A percentile compares a stretch with the other conserved stretches of the same genome.
phyloP scores from a whole-genome alignment of 352 stramenopile genomes.

The Globisporangium solare region DNA sequence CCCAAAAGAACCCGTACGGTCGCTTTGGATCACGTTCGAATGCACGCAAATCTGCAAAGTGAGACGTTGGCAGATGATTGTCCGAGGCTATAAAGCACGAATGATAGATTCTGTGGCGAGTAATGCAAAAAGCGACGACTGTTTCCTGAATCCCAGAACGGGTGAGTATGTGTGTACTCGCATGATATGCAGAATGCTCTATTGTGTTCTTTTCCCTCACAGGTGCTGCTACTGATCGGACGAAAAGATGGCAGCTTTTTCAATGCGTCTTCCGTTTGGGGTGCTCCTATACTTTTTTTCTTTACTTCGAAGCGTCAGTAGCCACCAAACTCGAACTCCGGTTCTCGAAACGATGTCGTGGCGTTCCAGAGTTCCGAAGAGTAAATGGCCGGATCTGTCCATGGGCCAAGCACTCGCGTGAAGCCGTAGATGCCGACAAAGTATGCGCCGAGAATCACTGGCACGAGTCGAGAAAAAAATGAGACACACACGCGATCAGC shows the following conservation, averaged over 20 bases:
- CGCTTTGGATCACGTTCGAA: constrained; percentile 5
- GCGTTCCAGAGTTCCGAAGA: constrained; percentile 78
- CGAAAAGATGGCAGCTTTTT: too few species aligned
- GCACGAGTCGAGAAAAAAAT: not conserved
- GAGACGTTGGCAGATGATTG: not conserved
- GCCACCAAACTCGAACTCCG: constrained; percentile 34
- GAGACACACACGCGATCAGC: not conserved
- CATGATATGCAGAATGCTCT: constrained; percentile 10
- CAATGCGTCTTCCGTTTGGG: not conserved
- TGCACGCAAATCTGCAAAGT: constrained; percentile 10
- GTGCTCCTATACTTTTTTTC: not conserved
- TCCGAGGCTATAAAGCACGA: not conserved
- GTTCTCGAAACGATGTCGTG: constrained; percentile 42
- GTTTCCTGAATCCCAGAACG: not conserved
- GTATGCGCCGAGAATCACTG: constrained; percentile 77
- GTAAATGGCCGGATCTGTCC: constrained; percentile 80
- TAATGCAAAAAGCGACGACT: not conserved
- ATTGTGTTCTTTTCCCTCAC: constrained; percentile 1
- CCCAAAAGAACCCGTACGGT: constrained; percentile 1
- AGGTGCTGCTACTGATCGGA: not conserved
- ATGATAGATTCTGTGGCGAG: not conserved
- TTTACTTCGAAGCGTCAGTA: constrained; percentile 19
- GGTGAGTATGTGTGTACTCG: constrained; percentile 3
- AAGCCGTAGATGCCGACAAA: constrained; percentile 84
- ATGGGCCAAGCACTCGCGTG: constrained; percentile 60